phyloP scores from a whole-genome alignment of 805 yeast genomes.

The Metschnikowia lunata region DNA sequence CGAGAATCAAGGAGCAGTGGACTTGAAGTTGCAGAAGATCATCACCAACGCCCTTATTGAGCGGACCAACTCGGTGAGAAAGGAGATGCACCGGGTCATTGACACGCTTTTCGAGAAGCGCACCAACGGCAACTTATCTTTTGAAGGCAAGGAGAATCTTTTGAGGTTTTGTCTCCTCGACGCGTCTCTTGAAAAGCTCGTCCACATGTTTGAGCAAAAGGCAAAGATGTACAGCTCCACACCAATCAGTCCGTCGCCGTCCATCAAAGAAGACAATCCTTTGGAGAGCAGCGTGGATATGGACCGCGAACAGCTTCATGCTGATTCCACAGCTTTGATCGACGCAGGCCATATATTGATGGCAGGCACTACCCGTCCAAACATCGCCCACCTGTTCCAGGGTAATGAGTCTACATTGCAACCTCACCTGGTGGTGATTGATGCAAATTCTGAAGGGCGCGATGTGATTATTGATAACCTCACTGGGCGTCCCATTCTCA shows the following conservation, averaged over 20 bases:
- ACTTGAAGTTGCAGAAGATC: constrained; percentile 38
- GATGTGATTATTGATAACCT: constrained; percentile 56
- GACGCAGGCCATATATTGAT: constrained; percentile 49
- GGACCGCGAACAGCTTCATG: constrained; percentile 38
- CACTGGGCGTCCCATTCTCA: constrained; percentile 69
- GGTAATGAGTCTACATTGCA: constrained; percentile 29
- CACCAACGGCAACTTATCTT: constrained; percentile 42
- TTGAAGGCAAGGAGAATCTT: constrained; percentile 53
- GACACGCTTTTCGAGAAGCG: constrained; percentile 46
- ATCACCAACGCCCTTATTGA: constrained; percentile 49
- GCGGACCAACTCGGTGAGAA: constrained; percentile 46
- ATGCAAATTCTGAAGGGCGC: constrained; percentile 50
- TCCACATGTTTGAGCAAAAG: constrained; percentile 46
- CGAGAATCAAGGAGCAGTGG: constrained; percentile 22
- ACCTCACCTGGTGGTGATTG: constrained; percentile 73
- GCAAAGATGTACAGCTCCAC: constrained; percentile 19
- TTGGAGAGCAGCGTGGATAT: not conserved
- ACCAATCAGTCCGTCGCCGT: constrained; percentile 15
- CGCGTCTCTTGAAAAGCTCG: constrained; percentile 49
- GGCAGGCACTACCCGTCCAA: constrained; percentile 11
- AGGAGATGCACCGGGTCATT: constrained; percentile 49
- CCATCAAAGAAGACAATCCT: constrained; percentile 4
- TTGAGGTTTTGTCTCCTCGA: constrained; percentile 52
- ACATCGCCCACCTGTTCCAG: constrained; percentile 1
- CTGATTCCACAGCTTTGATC: constrained; percentile 46